Evolutionary conservation across 345 rosid genomes (phyloP).

Genomic region (Pseudoturritis turrita): DNA sequence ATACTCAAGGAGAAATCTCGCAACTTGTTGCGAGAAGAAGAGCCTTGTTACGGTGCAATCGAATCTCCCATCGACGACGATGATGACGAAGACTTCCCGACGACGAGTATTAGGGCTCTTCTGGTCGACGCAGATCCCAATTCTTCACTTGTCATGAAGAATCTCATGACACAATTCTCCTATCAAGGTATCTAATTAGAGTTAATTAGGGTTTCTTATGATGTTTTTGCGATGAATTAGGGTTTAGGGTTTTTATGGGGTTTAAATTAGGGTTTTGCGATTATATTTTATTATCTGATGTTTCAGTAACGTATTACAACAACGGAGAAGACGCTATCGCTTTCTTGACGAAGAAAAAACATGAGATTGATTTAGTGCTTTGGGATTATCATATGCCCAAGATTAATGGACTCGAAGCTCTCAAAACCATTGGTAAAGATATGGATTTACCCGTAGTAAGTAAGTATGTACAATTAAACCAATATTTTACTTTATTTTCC

Average conservation of each 20-base stretch:
- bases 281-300: neutral
- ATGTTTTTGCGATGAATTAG: neutral
- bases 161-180: constrained; percentile 9
- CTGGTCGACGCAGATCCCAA: constrained; percentile 22
- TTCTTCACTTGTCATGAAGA: neutral
- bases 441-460: constrained; percentile 24
- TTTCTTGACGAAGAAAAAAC: constrained; percentile 10
- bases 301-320: constrained; percentile 1
- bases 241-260: neutral
- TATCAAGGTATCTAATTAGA: constrained; percentile 16
- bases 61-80: neutral
- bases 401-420: constrained; percentile 19
- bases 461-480: neutral
- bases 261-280: neutral
- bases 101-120: constrained; percentile 8
- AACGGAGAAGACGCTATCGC: constrained; percentile 14
- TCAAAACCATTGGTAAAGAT: neutral
- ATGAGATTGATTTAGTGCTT: constrained; percentile 20
- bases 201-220: neutral
- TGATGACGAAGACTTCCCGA: neutral
- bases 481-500: neutral
- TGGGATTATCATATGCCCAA: constrained; percentile 23
- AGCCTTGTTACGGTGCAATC: neutral
- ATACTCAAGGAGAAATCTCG: neutral
- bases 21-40: neutral